Base-by-base conservation (phyloP, 2,329 filamentous ascomycete genomes). In the Neofusicoccum laricinum region DNA sequence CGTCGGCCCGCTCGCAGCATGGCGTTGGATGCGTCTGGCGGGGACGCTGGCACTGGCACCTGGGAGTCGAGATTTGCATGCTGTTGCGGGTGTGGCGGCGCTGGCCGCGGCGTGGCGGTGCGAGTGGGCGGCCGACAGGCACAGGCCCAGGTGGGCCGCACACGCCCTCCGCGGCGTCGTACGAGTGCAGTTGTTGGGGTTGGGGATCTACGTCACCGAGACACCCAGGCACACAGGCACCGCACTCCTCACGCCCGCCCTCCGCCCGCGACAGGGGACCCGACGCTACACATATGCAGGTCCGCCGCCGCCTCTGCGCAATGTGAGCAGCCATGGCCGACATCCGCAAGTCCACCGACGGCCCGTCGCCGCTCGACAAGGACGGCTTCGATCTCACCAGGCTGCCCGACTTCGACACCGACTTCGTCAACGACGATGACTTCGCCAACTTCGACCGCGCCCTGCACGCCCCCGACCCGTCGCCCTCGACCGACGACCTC, bases 391-490 rank as follows among this genome's bases (percentile, higher is more conserved):
- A 95, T 76, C 81, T 85, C 66, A 83, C 83, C 15, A 81, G 79
- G 41, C 84, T 97, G 19, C 93, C 93, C n/a, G 93, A 97, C 76
- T 87, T 84, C 76, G 85, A 93, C 75, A 84, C 85, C 71, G 88
- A 95, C 64, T 97, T 97, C 74, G 82, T 96, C 69, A 78, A 85
- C 49, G 82, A 88, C 45, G 86, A 86, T 65, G 90, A 96, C 72
- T 81, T 97, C 36, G 82, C 85, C 41, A 88, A 90, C 63, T 98
- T 98, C 76, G 88, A 90, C 66, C 86, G 86, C 65, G 94, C 94
- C 7, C 85, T 97, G 8, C 85, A 87, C n/a, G 91, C 91, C 1
- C 92, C 93, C 0, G 92, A 96, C 67, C 50, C 62, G 4, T 84
- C 89, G 45, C 88, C 90, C 40, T 88, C 84, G 12, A 82, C 85